phyloP scores from a whole-genome alignment of 148 eudicot genomes.

The Cornus kousa region DNA sequence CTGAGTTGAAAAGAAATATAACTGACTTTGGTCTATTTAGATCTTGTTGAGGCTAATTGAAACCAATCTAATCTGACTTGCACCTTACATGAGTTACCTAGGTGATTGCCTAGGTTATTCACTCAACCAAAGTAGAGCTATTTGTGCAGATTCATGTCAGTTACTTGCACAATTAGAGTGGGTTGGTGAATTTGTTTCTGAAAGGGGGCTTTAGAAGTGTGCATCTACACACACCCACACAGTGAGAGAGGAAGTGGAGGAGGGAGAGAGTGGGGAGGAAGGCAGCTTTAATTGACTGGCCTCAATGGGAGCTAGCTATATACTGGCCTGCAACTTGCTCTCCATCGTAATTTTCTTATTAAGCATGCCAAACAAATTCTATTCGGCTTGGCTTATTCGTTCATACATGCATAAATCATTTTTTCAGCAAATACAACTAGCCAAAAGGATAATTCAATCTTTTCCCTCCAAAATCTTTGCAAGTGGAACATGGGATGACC shows the following conservation, averaged over 20 bases:
- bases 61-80: not conserved
- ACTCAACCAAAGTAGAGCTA: not conserved
- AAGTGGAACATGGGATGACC: not conserved
- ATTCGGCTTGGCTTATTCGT: not conserved
- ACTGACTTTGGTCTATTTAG: not conserved
- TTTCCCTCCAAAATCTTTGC: not conserved
- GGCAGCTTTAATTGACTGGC: too few relatives aligned
- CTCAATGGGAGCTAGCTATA: not conserved
- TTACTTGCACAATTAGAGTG: not conserved
- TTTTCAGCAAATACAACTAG: not conserved
- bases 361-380: not conserved
- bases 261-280: too few relatives aligned
- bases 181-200: not conserved
- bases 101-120: not conserved
- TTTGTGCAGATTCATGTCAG: not conserved
- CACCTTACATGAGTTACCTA: not conserved
- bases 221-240: not conserved
- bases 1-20: too few relatives aligned
- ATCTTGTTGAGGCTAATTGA: not conserved
- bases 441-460: not conserved
- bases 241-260: too few relatives aligned
- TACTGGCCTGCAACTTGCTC: not conserved
- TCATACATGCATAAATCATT: not conserved
- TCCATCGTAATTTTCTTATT: not conserved
- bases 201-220: not conserved